Conservation (phyloP, 768 basidiomycete genomes). For the Tricholoma furcatifolium region DNA sequence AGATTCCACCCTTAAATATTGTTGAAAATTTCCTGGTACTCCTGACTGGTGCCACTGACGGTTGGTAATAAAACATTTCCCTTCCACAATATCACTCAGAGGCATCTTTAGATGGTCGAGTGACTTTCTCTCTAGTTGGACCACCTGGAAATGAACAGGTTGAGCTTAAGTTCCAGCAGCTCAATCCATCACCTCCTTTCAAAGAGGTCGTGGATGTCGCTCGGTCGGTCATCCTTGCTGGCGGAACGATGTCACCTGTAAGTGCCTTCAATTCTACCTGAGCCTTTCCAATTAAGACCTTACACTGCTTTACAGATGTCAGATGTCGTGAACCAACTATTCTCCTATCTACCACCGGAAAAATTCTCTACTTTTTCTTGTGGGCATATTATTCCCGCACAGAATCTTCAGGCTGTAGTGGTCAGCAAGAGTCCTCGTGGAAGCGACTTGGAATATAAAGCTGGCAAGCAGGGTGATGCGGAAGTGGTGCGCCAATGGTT, state of each 20-base stretch:
- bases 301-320: slow-evolving; percentile 68
- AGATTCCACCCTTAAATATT: slow-evolving; percentile 73
- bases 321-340: slow-evolving; percentile 83
- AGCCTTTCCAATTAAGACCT: not conserved
- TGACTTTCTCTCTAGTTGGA: slow-evolving; percentile 55
- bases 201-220: slow-evolving; percentile 80
- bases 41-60: slow-evolving; percentile 76
- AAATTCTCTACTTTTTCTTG: slow-evolving; percentile 84
- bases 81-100: not conserved
- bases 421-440: slow-evolving; percentile 76
- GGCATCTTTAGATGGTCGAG: slow-evolving; percentile 62
- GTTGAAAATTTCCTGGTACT: slow-evolving; percentile 80
- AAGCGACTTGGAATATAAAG: slow-evolving; percentile 77
- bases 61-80: slow-evolving; percentile 30
- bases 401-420: slow-evolving; percentile 75
- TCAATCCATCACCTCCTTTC: slow-evolving; percentile 90
- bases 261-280: slow-evolving; percentile 13
- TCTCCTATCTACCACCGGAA: slow-evolving; percentile 58
- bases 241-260: slow-evolving; percentile 99
- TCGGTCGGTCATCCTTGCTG: slow-evolving; percentile 85
- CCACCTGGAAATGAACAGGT: slow-evolving; percentile 41
- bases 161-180: slow-evolving; percentile 84
- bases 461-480: slow-evolving; percentile 65
- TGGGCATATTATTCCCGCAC: slow-evolving; percentile 84
- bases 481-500: slow-evolving; percentile 47